Evolutionary conservation across 1,284 basidiomycete species (phyloP), one percentile per base, ranked within the genome.

Genomic region (Rhodotorula mucilaginosa): DNA sequence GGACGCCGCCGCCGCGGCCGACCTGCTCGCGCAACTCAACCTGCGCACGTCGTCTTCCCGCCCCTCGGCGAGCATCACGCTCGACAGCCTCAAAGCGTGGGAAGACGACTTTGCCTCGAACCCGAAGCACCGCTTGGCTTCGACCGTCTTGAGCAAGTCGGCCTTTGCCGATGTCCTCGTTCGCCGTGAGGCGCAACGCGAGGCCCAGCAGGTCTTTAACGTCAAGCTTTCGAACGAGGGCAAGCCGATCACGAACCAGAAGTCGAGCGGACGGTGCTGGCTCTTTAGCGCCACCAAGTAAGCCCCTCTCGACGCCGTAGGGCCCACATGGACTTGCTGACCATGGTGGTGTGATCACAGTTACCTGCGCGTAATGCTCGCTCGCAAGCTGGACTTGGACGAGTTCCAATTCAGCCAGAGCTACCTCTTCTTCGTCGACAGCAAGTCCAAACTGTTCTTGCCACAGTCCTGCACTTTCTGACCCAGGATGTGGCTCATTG

Each of bases 201-300:
- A 86, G 16, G 90, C 92, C 79, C 82, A 85, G 58, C 91, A 95
- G 85, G 85, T 96, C 74, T 97, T 95, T 86, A 95, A 93, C 81
- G 84, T 88, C 76, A 84, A 88, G 75, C 80, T 96, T 60, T 89
- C 90, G 64, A 88, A 90, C 84, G 89, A 90, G 83, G 76, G 77
- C 58, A 87, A 86, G 10, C 92, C 92, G 2, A 84, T 96, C 68
- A 93, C 92, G 48, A 89, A 92, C 83, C 95, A 97, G 85, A 90
- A 88, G 82, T 87, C 84, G 76, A 90, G 88, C 54, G 93, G 93
- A 0, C 84, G 93, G 56, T 97, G 93, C 83, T 97, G 61, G 93
- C 84, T 96, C 21, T 96, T 96, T 80, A 91, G 92, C 2, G 90
- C 91, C 5, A 93, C 91, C 79, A 80, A 80, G 63, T 70, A 65